Percentiles rank a stretch among this genome's conserved stretches.
Conservation (phyloP, 2,329 filamentous ascomycete genomes). For the Fusarium agapanthi region DNA sequence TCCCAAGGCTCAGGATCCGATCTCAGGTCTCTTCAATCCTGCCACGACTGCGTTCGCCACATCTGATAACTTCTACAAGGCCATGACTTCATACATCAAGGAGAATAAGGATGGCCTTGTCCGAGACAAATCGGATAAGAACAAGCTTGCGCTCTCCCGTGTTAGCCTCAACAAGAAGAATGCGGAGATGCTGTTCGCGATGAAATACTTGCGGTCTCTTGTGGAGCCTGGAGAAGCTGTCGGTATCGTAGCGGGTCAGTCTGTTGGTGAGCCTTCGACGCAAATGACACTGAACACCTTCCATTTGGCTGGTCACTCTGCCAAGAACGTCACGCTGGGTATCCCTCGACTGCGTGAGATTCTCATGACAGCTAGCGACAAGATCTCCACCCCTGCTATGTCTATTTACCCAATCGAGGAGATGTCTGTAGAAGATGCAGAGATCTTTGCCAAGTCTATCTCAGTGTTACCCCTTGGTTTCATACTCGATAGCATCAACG, state of each 20-base stretch:
- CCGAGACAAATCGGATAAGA: conserved; percentile 53
- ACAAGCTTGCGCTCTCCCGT: conserved; percentile 38
- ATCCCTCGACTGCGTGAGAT: conserved; percentile 97
- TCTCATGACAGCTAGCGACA: conserved; percentile 92
- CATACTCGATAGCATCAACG: conserved; percentile 81
- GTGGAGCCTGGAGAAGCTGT: conserved; percentile 97
- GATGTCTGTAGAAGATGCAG: conserved; percentile 72
- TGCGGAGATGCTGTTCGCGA: conserved; percentile 84
- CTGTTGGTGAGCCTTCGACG: conserved; percentile 94
- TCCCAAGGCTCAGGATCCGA: conserved; percentile 75
- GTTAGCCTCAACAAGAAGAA: conserved; percentile 70
- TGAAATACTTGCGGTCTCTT: conserved; percentile 91
- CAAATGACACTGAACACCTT: conserved; percentile 99
- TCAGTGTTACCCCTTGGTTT: conserved; percentile 85
- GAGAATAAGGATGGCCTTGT: conserved; percentile 73
- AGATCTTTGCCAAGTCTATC: conserved; percentile 90
- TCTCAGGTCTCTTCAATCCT: conserved; percentile 76
- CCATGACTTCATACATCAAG: conserved; percentile 80
- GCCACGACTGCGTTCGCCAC: conserved; percentile 83
- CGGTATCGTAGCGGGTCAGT: conserved; percentile 95
- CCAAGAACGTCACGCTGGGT: conserved; percentile 98
- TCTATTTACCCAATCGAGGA: conserved; percentile 81
- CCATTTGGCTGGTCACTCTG: conserved; percentile 97
- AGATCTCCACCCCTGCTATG: conserved; percentile 92
- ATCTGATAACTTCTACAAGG: conserved; percentile 84